These are phyloP conservation scores for Chaetomium tenue DNA, from an alignment of 495 filamentous ascomycete genomes.

Conservation along the genomic window DNA sequence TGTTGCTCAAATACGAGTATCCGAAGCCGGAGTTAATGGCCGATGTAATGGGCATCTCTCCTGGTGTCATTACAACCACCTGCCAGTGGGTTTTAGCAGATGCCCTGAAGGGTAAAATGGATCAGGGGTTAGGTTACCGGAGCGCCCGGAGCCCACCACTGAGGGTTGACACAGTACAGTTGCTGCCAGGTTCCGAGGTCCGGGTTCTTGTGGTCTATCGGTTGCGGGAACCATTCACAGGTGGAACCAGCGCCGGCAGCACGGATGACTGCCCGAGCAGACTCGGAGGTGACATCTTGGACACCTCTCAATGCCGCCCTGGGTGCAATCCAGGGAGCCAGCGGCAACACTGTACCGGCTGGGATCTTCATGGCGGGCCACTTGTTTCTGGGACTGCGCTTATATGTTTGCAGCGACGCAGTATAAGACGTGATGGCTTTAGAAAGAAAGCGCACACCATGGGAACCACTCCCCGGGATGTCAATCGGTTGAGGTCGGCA, in stretches of 20 bases:
- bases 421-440: background rate
- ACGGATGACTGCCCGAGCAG: constrained; percentile 12
- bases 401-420: background rate
- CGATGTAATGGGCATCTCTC: constrained; percentile 49
- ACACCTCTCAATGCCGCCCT: constrained; percentile 20
- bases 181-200: constrained; percentile 27
- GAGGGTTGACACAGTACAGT: constrained; percentile 29
- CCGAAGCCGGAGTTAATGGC: constrained; percentile 35
- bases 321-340: constrained; percentile 25
- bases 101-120: background rate
- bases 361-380: constrained; percentile 27
- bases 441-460: background rate
- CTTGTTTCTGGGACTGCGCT: background rate
- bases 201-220: constrained; percentile 28
- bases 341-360: constrained; percentile 19
- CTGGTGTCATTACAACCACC: constrained; percentile 58
- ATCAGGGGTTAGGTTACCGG: constrained; percentile 16
- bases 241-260: constrained; percentile 12
- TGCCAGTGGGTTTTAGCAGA: constrained; percentile 20
- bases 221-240: constrained; percentile 31
- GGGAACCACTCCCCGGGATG: background rate
- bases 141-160: constrained; percentile 27
- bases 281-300: constrained; percentile 8
- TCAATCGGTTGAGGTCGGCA: no score
- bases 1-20: constrained; percentile 50